These are phyloP conservation scores for Herpetomonas samuelpessoai DNA, from an alignment of 208 protist species.

Conservation along the genomic window DNA sequence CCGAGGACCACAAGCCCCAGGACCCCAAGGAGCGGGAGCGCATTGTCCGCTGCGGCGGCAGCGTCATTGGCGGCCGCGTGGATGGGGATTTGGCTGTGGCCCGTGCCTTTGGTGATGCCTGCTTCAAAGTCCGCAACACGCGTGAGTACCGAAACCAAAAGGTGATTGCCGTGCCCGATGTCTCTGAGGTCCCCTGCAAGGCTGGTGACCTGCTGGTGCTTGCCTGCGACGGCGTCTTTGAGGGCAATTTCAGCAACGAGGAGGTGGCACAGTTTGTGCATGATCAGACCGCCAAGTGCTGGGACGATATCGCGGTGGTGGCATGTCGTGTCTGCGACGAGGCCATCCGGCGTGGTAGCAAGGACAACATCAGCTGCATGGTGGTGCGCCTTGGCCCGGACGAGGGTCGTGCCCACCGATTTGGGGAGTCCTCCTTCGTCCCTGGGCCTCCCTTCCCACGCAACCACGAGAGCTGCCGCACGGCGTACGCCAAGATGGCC, in stretches of 20 bases:
- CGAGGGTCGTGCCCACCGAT: slow-evolving; percentile 62
- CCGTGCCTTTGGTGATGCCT: slow-evolving; percentile 92
- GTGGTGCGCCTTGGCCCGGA: slow-evolving; percentile 87
- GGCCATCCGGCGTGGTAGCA: slow-evolving; percentile 85
- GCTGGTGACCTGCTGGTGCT: slow-evolving; percentile 79
- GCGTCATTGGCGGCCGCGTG: slow-evolving; percentile 91
- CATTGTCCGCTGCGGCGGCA: slow-evolving; percentile 89
- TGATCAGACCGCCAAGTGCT: slow-evolving; percentile 56
- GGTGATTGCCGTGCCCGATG: slow-evolving; percentile 88
- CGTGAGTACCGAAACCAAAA: slow-evolving; percentile 77
- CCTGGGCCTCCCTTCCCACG: slow-evolving; percentile 79
- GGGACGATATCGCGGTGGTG: slow-evolving; percentile 73
- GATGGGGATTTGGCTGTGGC: slow-evolving; percentile 93
- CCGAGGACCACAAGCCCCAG: slow-evolving; percentile 94
- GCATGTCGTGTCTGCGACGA: slow-evolving; percentile 84
- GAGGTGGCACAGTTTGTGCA: slow-evolving; percentile 87
- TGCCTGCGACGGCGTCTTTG: slow-evolving; percentile 92
- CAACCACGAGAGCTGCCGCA: slow-evolving; percentile 69
- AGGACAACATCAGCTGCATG: slow-evolving; percentile 91
- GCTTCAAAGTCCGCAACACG: slow-evolving; percentile 85
- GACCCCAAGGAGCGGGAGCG: slow-evolving; percentile 80
- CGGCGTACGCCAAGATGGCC: slow-evolving; percentile 82
- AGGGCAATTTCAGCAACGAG: slow-evolving; percentile 90
- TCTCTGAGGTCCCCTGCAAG: slow-evolving; percentile 72
- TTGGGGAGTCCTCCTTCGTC: slow-evolving; percentile 64